Evolutionary conservation across 345 rosid species (phyloP).

Genomic region (Sonneratia alba): DNA sequence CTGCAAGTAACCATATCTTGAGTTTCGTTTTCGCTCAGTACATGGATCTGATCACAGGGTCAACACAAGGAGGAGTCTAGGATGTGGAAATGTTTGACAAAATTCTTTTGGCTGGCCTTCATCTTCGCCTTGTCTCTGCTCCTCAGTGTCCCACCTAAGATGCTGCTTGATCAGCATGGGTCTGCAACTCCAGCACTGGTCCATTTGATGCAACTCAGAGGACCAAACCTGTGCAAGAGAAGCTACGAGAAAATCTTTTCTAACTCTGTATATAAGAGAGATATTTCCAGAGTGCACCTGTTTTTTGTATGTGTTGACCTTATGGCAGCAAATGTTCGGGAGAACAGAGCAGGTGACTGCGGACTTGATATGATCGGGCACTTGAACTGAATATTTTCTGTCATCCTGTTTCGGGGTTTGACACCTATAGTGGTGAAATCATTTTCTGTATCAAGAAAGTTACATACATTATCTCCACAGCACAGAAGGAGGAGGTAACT

Average conservation of each 20-base stretch:
- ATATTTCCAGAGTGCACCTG: not conserved
- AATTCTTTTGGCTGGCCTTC: constrained; percentile 82
- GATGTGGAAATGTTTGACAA: constrained; percentile 72
- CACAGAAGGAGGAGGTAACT: too few species aligned
- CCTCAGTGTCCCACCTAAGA: constrained; percentile 72
- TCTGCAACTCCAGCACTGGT: constrained; percentile 60
- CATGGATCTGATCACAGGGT: constrained; percentile 76
- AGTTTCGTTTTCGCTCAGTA: constrained; percentile 30
- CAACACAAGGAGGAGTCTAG: constrained; percentile 69
- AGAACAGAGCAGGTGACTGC: not conserved
- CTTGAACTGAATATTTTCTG: not conserved
- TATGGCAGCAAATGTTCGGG: not conserved
- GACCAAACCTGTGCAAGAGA: not conserved
- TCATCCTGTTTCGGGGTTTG: not conserved
- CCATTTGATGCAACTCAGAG: constrained; percentile 54
- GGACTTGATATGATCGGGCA: not conserved
- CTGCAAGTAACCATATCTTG: too few species aligned
- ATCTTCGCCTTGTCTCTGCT: constrained; percentile 35
- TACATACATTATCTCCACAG: too few species aligned
- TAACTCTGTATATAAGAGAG: constrained; percentile 7
- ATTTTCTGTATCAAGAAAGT: too few species aligned
- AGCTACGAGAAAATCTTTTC: not conserved
- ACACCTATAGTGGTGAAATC: too few species aligned
- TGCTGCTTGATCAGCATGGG: constrained; percentile 78
- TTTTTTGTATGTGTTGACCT: not conserved